Percentiles rank a stretch among this genome's conserved stretches.
These are phyloP conservation scores for Aechmea fasciata DNA, from an alignment of 176 grass and related monocot genomes.

Conservation along the genomic window DNA sequence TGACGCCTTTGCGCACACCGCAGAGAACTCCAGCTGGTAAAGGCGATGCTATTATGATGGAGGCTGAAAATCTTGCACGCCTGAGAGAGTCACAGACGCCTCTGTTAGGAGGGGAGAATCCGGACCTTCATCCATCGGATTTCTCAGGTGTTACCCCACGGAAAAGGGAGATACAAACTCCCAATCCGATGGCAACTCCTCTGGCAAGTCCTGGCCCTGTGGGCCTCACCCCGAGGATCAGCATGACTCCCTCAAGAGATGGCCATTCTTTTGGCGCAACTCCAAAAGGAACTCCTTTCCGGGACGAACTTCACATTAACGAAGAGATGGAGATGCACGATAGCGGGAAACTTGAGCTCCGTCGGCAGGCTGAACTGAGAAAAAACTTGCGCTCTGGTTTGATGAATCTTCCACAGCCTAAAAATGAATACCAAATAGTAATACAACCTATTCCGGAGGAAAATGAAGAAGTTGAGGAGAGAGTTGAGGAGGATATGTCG, in stretches of 20 bases:
- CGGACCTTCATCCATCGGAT: conserved; percentile 84
- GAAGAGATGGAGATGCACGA: conserved; percentile 78
- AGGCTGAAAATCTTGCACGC: conserved; percentile 88
- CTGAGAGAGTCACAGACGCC: conserved; percentile 91
- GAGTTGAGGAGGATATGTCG: conserved; percentile 83
- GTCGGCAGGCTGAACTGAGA: conserved; percentile 60
- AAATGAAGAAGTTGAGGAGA: conserved; percentile 60
- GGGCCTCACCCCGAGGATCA: conserved; percentile 64
- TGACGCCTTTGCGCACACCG: conserved; percentile 65
- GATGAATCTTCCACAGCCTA: conserved; percentile 63
- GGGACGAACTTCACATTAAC: conserved; percentile 76
- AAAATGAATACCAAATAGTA: conserved; percentile 87
- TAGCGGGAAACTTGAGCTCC: conserved; percentile 44
- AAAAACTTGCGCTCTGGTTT: conserved; percentile 50
- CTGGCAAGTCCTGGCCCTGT: conserved; percentile 49
- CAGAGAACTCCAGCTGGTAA: conserved; percentile 82
- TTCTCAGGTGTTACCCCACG: conserved; percentile 81
- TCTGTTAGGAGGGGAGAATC: conserved; percentile 84
- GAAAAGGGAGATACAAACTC: conserved; percentile 77
- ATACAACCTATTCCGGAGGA: conserved; percentile 58
- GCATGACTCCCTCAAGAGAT: conserved; percentile 73
- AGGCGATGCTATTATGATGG: conserved; percentile 97
- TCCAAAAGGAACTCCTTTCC: conserved; percentile 65
- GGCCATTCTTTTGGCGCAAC: conserved; percentile 54
- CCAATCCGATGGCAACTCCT: conserved; percentile 83